A percentile compares a stretch with the other conserved stretches of the same genome.
Evolutionary conservation across 2,329 filamentous ascomycete species (phyloP).

Genomic region (Arthrobotrys sphaeroides): DNA sequence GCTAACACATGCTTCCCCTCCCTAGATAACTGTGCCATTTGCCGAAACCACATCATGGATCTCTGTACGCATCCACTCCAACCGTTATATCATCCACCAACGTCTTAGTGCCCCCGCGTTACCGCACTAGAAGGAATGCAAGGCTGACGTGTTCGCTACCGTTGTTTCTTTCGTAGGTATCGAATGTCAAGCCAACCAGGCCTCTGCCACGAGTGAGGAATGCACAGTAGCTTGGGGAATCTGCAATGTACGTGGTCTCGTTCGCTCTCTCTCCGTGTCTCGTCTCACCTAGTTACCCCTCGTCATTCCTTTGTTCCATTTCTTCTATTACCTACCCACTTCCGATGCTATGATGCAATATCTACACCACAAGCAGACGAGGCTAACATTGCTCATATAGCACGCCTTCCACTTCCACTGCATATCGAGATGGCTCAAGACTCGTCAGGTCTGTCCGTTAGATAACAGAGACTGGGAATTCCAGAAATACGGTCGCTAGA

Average conservation of each 20-base stretch:
- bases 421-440: conserved; percentile 98
- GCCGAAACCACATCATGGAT: conserved; percentile 99
- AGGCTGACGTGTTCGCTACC: conserved; percentile 31
- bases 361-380: conserved; percentile 1
- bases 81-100: conserved; percentile 36
- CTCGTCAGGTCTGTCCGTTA: conserved; percentile 95
- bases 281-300: background rate
- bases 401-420: conserved; percentile 99
- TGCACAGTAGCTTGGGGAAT: conserved; percentile 99
- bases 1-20: background rate
- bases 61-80: conserved; percentile 71
- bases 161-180: conserved; percentile 71
- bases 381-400: conserved; percentile 64
- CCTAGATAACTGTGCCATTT: conserved; percentile 94
- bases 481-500: conserved; percentile 89
- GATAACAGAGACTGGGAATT: conserved; percentile 99
- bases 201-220: conserved; percentile 94
- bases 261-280: background rate
- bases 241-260: conserved; percentile 79
- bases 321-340: background rate
- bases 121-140: conserved; percentile 47
- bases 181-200: conserved; percentile 98
- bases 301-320: background rate
- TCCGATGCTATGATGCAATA: conserved; percentile 14
- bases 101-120: conserved; percentile 39